Conservation (phyloP, 2,329 filamentous ascomycete genomes). For the Kalmusia sp. region DNA sequence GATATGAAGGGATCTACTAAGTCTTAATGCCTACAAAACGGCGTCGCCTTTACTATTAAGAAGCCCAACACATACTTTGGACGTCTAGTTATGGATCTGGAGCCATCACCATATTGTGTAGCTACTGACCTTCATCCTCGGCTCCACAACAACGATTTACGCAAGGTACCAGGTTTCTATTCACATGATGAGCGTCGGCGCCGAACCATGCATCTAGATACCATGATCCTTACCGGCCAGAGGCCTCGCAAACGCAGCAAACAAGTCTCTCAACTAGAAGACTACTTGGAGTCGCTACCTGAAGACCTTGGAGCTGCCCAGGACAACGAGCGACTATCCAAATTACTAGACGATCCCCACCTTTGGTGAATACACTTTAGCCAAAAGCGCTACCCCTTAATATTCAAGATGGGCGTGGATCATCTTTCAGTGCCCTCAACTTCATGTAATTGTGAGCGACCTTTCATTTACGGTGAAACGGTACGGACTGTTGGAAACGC, state of each 20-base stretch:
- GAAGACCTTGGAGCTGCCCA: conserved; percentile 2
- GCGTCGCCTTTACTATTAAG: conserved; percentile 4
- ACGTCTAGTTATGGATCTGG: conserved; percentile 9
- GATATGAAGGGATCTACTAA: neutral
- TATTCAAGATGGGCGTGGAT: no score
- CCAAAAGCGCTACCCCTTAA: no score
- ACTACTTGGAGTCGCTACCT: conserved; percentile 10
- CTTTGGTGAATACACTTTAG: conserved; percentile 2
- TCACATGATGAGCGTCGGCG: neutral
- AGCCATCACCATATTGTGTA: conserved; percentile 4
- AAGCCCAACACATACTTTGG: conserved; percentile 16
- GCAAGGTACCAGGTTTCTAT: conserved; percentile 6
- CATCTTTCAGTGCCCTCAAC: no score
- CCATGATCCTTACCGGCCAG: neutral
- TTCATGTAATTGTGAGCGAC: no score
- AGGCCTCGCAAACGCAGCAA: conserved; percentile 10
- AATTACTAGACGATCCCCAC: conserved; percentile 2
- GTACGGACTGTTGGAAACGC: no score
- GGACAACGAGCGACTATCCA: neutral
- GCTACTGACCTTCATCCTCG: conserved; percentile 12
- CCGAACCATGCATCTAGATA: conserved; percentile 5
- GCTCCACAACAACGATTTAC: neutral
- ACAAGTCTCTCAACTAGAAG: conserved; percentile 6
- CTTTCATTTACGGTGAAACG: no score
- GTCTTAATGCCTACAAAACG: conserved; percentile 5